These are phyloP conservation scores for Furcasterigmium furcatum DNA, from an alignment of 2,329 filamentous ascomycete species.

Conservation along the genomic window DNA sequence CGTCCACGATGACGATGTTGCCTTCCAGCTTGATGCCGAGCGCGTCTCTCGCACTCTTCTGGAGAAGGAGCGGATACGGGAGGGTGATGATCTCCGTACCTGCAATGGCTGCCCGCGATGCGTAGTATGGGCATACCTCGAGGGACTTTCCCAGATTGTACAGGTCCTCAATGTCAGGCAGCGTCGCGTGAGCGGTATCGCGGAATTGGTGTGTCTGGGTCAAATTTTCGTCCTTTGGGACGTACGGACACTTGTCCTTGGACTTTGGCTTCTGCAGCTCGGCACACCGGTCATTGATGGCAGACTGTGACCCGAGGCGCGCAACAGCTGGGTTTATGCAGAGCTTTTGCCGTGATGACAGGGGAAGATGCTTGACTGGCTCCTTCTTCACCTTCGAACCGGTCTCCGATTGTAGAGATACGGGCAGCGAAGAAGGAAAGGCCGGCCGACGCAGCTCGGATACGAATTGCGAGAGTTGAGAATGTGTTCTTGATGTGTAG, in stretches of 20 bases:
- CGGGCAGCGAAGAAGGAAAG: slow-evolving; percentile 68
- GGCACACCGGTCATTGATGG: slow-evolving; percentile 90
- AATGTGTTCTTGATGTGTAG: slow-evolving; percentile 91
- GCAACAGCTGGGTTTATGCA: slow-evolving; percentile 88
- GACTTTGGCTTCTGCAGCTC: slow-evolving; percentile 79
- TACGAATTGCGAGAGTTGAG: slow-evolving; percentile 85
- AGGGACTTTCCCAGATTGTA: slow-evolving; percentile 73
- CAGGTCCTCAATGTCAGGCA: slow-evolving; percentile 93
- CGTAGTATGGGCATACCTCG: slow-evolving; percentile 91
- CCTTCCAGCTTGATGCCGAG: slow-evolving; percentile 81
- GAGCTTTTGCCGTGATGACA: slow-evolving; percentile 81
- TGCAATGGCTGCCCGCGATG: slow-evolving; percentile 80
- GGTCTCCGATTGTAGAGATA: slow-evolving; percentile 21
- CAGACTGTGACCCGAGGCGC: slow-evolving; percentile 65
- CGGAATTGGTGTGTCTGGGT: slow-evolving; percentile 74
- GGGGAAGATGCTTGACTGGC: slow-evolving; percentile 71
- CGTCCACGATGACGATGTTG: slow-evolving; percentile 92
- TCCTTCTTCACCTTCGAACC: slow-evolving; percentile 17
- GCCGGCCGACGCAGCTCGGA: slow-evolving; percentile 75
- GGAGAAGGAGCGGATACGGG: slow-evolving; percentile 86
- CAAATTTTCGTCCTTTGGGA: slow-evolving; percentile 76
- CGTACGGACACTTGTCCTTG: slow-evolving; percentile 67
- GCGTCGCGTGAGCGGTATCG: slow-evolving; percentile 76
- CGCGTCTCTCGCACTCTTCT: slow-evolving; percentile 83
- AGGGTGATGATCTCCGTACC: slow-evolving; percentile 87